Evolutionary conservation across 2,329 filamentous ascomycete genomes (phyloP), one percentile per base, ranked within the genome.

Genomic region (Aschersonia sp.): DNA sequence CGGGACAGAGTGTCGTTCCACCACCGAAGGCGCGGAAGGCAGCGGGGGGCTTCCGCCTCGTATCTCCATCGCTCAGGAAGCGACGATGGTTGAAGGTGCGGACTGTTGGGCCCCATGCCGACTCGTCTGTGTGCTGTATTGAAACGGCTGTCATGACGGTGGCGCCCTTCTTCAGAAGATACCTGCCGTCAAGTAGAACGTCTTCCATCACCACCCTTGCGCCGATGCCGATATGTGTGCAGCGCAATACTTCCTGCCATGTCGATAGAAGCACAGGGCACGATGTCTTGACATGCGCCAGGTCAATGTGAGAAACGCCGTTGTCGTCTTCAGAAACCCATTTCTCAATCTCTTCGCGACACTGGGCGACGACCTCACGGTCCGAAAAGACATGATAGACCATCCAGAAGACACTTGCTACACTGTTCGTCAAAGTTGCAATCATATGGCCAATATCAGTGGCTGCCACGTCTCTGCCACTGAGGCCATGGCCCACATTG

Each of bases 21-120:
- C 47, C 38, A 28, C 47, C 47, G 30, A 49, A 49, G n/a, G 42
- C 32, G n/a, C 47, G 43, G 31, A 49, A 49, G 29, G 47, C 47
- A 10, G 44, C 44, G 12, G 44, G 12, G 20, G 32, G 32, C 12
- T 10, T 12, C 3, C 44, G 38, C 9, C 7, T 46, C 4, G 20
- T n/a, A 9, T 43, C 38, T 9, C 28, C 29, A 4, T 4, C 45
- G 10, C 46, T 41, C 3, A 49, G 47, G 38, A 49, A 49, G 12
- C 47, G 47, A 29, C 40, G 45, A 30, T 49, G 47, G 30, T 49
- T 35, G 44, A 49, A 46, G n/a, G 32, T 43, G 28, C 31, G 38
- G 12, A 35, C 47, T 20, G 32, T 35, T 30, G 47, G 40, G 9
- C 35, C 47, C 44, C 47, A 49, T 9, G 41, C n/a, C 4, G 43